Evolutionary conservation across 176 grass and related monocot species (phyloP), one percentile per base, ranked within the genome.

Genomic region (Lolium rigidum): DNA sequence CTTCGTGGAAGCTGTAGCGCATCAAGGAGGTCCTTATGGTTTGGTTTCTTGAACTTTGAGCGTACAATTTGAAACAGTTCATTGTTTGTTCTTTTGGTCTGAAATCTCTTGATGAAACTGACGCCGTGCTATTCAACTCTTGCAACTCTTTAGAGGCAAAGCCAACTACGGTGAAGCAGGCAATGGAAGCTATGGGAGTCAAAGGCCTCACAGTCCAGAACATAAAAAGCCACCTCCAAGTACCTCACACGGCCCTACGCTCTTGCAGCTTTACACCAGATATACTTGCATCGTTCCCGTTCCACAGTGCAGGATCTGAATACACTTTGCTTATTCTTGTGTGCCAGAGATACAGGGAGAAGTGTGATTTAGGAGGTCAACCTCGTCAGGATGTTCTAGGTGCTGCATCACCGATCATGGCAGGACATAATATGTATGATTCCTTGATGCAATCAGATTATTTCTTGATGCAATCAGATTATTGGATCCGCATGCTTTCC

Each of bases 171-270:
- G 50, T 92, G 69, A 82, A 76, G 83, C 16, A 86, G 68, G 54
- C 31, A 17, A 92, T 89, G 83, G 86, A 92, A 79, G 83, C 79
- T 67, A 83, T 89, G 86, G 86, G 86, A 50, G 86, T 83, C 74
- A 38, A 16, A 55, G 66, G 83, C 39, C 79, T 92, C 10, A 89
- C 79, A 38, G 55, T 60, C 35, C 4, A 31, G 28, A 88, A 92
- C 57, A 55, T 92, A 25, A 92, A 92, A 47, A 92, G 86, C 60
- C 90, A 92, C 80, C 83, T 92, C 55, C 77, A 92, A 46, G 90
- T 91, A 78, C 20, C 12, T 86, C 31, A 0, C 15, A 31, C 12
- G 10, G 25, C 6, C 62, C 47, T 77, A 6, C 35, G 17, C 22
- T 60, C 12, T 47, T 80, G 3, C 35, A 72, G 60, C 16, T 57